Base-by-base conservation (phyloP, 2,329 filamentous ascomycete genomes). In the Lachnellula subtilissima region DNA sequence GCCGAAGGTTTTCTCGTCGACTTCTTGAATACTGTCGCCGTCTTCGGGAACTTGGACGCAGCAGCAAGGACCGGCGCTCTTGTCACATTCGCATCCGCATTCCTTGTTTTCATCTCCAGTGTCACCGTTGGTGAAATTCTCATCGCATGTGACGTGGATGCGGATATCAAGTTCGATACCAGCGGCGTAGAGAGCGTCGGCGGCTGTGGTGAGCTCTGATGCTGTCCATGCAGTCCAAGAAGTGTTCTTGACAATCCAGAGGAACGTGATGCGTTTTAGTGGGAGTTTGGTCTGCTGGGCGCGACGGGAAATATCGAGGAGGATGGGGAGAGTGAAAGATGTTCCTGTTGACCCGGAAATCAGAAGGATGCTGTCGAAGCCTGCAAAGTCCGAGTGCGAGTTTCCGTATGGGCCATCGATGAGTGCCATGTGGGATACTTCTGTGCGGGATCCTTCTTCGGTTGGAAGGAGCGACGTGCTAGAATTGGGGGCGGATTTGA, bases 291-390 rank as follows among this genome's bases (percentile, higher is more conserved):
- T n/a, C 7, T 54, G 53, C 45, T 58, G 50, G 15, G 52, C 61
- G 19, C 64, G 62, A 12, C 53, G 28, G 22, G 63, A 61, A 11
- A 66, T 53, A 37, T 61, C 61, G 6, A 65, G 58, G 11, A 86
- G 71, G 2, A 85, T 81, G 0, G 83, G 80, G 6, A 85, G 68
- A 0, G 79, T 82, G 54, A 83, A 85, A 2, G 82, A 84, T 0
- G 80, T 78, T 12, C 83, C 83, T 0, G 83, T 86, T 1, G 83
- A 86, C 0, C 82, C 83, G 0, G 82, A 81, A 37, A 86, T 78
- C 4, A 86, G 72, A 3, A 86, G 71, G 37, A 86, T 69, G 0
- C 80, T 83, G 66, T 85, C 82, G 66, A 82, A 85, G 0, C 78
- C 72, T 48, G 83, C 76, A 76, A 80, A 83, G 5, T 75, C 73